A percentile compares a stretch with the other conserved stretches of the same genome.
These are phyloP conservation scores for Aspergillus sp. DNA, from an alignment of 2,329 filamentous ascomycete species.

Conservation along the genomic window DNA sequence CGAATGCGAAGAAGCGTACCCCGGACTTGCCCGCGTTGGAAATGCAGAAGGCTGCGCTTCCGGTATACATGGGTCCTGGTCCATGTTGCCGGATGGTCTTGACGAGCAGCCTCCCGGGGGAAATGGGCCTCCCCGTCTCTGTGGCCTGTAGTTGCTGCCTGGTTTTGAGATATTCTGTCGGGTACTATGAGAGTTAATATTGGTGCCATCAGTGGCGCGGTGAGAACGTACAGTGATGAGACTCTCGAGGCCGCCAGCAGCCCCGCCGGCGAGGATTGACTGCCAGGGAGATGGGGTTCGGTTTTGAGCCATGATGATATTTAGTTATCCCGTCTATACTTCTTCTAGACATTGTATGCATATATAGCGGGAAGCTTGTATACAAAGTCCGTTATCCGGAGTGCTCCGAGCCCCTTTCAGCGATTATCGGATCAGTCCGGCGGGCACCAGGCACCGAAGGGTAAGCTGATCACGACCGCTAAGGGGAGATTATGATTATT, in stretches of 20 bases:
- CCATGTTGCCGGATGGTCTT: constrained; percentile 14
- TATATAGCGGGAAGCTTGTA: too few relatives aligned
- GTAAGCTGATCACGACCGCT: too few relatives aligned
- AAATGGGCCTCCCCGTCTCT: background rate
- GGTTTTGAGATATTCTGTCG: constrained; percentile 20
- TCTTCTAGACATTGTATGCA: too few relatives aligned
- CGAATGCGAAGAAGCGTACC: constrained; percentile 20
- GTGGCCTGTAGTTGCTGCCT: constrained; percentile 15
- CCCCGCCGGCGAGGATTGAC: constrained; percentile 17
- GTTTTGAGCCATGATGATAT: background rate
- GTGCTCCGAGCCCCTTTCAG: background rate
- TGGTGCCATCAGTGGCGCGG: background rate
- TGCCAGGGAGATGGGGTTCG: constrained; percentile 16
- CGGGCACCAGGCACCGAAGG: too few relatives aligned
- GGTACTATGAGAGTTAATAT: constrained; percentile 9
- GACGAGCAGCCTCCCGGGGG: background rate
- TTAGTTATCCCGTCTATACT: too few relatives aligned
- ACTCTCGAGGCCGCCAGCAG: constrained; percentile 17
- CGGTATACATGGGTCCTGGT: constrained; percentile 12
- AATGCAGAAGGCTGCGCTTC: constrained; percentile 15
- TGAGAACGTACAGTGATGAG: constrained; percentile 13
- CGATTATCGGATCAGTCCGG: too few relatives aligned
- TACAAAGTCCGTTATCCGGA: background rate
- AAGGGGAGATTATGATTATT: too few relatives aligned
- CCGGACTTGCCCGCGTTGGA: constrained; percentile 21